phyloP scores from a whole-genome alignment of 2,329 filamentous ascomycete genomes.

The Zopfia rhizophila region DNA sequence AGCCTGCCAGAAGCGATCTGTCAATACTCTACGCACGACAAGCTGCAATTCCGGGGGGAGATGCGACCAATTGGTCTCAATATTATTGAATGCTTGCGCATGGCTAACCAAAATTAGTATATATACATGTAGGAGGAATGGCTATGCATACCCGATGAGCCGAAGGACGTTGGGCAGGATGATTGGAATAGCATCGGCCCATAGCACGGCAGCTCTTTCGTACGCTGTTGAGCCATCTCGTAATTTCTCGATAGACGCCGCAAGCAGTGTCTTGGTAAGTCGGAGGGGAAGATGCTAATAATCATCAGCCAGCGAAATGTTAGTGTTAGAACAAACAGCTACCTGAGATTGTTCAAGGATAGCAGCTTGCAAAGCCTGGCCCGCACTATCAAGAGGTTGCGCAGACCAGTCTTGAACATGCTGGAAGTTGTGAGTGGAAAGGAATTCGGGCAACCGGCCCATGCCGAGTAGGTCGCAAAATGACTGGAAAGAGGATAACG shows the following conservation, averaged over 20 bases:
- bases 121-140: not conserved
- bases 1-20: slow-evolving; percentile 97
- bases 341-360: slow-evolving; percentile 79
- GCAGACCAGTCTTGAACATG: slow-evolving; percentile 84
- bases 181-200: slow-evolving; percentile 82
- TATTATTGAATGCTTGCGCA: slow-evolving; percentile 91
- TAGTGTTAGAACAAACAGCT: not conserved
- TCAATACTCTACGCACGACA: slow-evolving; percentile 84
- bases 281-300: slow-evolving; percentile 77
- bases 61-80: slow-evolving; percentile 78
- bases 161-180: slow-evolving; percentile 89
- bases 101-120: slow-evolving; percentile 66
- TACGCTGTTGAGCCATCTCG: slow-evolving; percentile 78
- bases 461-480: slow-evolving; percentile 86
- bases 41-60: slow-evolving; percentile 79
- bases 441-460: slow-evolving; percentile 81
- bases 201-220: slow-evolving; percentile 80
- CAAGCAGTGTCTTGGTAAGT: slow-evolving; percentile 90
- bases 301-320: slow-evolving; percentile 42
- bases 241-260: slow-evolving; percentile 89
- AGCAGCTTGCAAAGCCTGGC: slow-evolving; percentile 79
- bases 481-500: slow-evolving; percentile 77
- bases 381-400: slow-evolving; percentile 79
- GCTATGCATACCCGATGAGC: slow-evolving; percentile 74
- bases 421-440: slow-evolving; percentile 77